phyloP scores from a whole-genome alignment of 2,329 filamentous ascomycete species.

The Tolypocladium album region DNA sequence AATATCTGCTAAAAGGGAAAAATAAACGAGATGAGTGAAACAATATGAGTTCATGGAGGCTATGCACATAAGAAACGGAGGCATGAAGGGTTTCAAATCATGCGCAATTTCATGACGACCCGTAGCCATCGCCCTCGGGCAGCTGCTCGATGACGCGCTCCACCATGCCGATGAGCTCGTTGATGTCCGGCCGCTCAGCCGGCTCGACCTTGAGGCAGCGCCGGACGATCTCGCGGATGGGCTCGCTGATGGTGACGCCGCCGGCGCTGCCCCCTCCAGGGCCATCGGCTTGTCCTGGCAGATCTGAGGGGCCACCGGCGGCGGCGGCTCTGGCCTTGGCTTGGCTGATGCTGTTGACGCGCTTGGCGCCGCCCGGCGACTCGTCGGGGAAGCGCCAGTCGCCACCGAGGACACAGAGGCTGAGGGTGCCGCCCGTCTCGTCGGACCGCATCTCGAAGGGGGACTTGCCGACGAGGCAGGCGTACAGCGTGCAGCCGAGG shows the following conservation, averaged over 20 bases:
- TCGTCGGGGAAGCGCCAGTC: conserved; percentile 97
- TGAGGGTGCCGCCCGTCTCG: conserved; percentile 88
- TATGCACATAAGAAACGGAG: neutral
- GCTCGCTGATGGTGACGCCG: conserved; percentile 57
- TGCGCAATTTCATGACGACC: neutral
- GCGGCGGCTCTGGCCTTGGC: conserved; percentile 16
- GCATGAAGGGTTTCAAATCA: neutral
- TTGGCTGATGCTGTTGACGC: conserved; percentile 29
- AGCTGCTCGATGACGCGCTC: conserved; percentile 54
- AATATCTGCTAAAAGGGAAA: neutral
- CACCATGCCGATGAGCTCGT: conserved; percentile 72
- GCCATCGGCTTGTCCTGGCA: neutral
- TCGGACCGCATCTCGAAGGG: conserved; percentile 94
- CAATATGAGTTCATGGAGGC: neutral
- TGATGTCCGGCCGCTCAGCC: conserved; percentile 74
- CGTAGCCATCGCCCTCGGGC: conserved; percentile 2
- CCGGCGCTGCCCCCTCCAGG: conserved; percentile 11
- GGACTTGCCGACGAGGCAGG: conserved; percentile 90
- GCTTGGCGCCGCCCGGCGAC: conserved; percentile 45
- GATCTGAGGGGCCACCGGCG: conserved; percentile 10
- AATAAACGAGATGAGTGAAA: neutral
- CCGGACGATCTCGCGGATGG: conserved; percentile 78
- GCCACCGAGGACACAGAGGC: conserved; percentile 82
- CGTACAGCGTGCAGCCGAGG: conserved; percentile 92
- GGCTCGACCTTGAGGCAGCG: conserved; percentile 82